Evolutionary conservation across 2,329 filamentous ascomycete species (phyloP).

Genomic region (Onygenales sp.): DNA sequence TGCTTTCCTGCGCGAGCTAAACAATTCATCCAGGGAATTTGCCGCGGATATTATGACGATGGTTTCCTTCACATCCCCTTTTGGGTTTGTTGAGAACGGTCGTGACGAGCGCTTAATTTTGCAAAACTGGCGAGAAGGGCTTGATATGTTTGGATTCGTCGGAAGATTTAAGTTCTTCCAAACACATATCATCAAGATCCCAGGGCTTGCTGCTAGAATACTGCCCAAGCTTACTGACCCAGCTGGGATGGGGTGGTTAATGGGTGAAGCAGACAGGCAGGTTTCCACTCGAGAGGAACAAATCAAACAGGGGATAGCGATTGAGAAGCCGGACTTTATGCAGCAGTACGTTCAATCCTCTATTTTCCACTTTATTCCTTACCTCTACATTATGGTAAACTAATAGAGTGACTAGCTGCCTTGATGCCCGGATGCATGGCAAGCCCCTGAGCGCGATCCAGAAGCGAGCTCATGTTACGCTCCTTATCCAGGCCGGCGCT

Average conservation of each 20-base stretch:
- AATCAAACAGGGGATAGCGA: not conserved
- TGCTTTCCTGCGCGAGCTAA: not conserved
- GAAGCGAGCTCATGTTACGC: constrained; percentile 27
- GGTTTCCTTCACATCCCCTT: constrained; percentile 28
- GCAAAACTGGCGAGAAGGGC: constrained; percentile 26
- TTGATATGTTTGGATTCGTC: constrained; percentile 29
- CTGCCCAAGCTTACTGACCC: constrained; percentile 22
- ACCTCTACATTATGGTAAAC: not conserved
- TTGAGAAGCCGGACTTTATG: constrained; percentile 23
- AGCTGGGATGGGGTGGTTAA: constrained; percentile 28
- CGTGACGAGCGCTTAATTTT: constrained; percentile 30
- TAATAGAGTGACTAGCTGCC: constrained; percentile 13
- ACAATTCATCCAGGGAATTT: constrained; percentile 19
- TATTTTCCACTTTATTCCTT: not conserved
- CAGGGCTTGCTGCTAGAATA: constrained; percentile 9
- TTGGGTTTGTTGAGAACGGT: constrained; percentile 30
- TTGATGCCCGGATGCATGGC: constrained; percentile 23
- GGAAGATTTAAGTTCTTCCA: constrained; percentile 26
- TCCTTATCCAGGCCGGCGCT: constrained; percentile 29
- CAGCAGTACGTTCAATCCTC: constrained; percentile 18
- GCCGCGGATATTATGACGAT: constrained; percentile 34
- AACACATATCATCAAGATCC: constrained; percentile 21
- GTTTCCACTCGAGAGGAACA: constrained; percentile 19
- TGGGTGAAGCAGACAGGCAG: constrained; percentile 26
- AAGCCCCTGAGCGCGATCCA: constrained; percentile 20